These are phyloP conservation scores for Haplographium delicatum DNA, from an alignment of 495 filamentous ascomycete species.

Conservation along the genomic window DNA sequence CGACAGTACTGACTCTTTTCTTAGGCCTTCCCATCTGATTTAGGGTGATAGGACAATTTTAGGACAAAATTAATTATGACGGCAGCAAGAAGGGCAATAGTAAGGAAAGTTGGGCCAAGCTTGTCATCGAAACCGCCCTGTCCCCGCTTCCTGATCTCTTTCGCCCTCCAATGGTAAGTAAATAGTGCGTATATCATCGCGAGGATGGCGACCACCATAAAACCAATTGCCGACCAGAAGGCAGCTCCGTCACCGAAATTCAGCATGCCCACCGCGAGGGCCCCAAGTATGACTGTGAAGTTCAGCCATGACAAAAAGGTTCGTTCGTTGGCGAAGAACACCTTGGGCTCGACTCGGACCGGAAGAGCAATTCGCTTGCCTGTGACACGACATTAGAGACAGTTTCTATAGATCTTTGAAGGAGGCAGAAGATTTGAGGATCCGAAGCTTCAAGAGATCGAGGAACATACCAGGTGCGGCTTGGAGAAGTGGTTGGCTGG, in stretches of 20 bases:
- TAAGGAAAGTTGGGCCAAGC: constrained; percentile 84
- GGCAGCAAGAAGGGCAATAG: constrained; percentile 75
- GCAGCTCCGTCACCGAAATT: constrained; percentile 96
- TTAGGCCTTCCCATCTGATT: constrained; percentile 14
- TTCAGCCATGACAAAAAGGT: constrained; percentile 99
- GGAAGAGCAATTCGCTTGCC: constrained; percentile 98
- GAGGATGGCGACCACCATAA: constrained; percentile 91
- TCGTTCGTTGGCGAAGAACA: constrained; percentile 99
- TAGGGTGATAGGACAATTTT: constrained; percentile 53
- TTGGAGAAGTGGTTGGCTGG: constrained; percentile 91
- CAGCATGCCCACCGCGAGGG: constrained; percentile 89
- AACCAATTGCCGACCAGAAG: constrained; percentile 85
- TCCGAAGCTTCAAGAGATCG: not conserved
- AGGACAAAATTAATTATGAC: constrained; percentile 93
- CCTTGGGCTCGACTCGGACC: constrained; percentile 96
- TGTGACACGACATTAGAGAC: constrained; percentile 30
- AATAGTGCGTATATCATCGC: constrained; percentile 93
- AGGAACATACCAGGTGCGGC: constrained; percentile 66
- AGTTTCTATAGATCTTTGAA: too few relatives aligned
- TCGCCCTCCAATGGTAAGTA: constrained; percentile 96
- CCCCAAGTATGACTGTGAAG: constrained; percentile 96
- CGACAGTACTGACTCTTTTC: too few relatives aligned
- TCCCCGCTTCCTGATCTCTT: constrained; percentile 82
- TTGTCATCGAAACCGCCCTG: constrained; percentile 96
- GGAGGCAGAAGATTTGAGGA: constrained; percentile 1